Conservation (phyloP, 2,329 filamentous ascomycete species). For the Colletotrichum simmondsii region DNA sequence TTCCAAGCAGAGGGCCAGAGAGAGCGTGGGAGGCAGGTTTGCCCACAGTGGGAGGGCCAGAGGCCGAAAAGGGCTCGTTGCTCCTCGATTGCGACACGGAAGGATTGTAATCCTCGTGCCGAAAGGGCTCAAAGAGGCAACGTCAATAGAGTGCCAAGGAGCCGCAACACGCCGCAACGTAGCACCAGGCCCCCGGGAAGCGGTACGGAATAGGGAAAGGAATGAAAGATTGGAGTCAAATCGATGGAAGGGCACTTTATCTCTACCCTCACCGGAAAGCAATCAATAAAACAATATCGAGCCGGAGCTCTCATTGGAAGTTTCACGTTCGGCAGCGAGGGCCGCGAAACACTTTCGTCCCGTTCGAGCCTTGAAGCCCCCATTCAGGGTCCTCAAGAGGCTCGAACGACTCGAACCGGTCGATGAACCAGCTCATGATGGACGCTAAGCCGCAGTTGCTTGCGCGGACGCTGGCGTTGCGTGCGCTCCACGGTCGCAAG, state of each 20-base stretch:
- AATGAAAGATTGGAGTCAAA: background rate
- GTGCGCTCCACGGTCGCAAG: background rate
- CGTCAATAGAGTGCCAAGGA: background rate
- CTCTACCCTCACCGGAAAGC: background rate
- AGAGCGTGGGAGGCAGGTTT: background rate
- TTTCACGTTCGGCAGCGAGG: too few relatives aligned
- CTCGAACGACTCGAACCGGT: too few relatives aligned
- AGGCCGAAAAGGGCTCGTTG: background rate
- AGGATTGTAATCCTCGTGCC: background rate
- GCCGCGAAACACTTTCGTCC: background rate
- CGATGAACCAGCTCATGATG: background rate
- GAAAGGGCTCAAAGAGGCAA: background rate
- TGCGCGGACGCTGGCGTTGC: background rate
- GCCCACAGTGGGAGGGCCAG: background rate
- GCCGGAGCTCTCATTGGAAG: background rate
- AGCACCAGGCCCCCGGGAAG: background rate
- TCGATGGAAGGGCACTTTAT: background rate
- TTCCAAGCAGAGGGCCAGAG: background rate
- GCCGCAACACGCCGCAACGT: background rate
- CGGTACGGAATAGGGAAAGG: background rate
- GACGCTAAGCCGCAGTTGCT: constrained; percentile 23
- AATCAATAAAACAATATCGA: background rate
- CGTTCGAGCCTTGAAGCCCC: background rate
- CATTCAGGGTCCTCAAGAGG: background rate
- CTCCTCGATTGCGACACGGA: background rate